Percentiles rank a stretch among this genome's conserved stretches.
phyloP scores from a whole-genome alignment of 257 asterid species.

The Lavandula angustifolia region DNA sequence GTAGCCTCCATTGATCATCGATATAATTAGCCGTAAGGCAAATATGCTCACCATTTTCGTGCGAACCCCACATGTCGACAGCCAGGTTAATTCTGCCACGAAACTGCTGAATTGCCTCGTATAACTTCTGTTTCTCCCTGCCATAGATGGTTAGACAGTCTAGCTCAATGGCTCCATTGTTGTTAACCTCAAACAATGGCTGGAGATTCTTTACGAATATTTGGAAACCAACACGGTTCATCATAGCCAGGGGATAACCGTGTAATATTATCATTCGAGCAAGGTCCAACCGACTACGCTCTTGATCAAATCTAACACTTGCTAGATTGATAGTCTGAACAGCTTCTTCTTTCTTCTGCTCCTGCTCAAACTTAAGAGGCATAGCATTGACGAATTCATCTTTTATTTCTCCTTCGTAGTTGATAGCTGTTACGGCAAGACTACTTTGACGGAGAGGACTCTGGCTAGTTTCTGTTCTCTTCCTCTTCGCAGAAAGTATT shows the following conservation, averaged over 20 bases:
- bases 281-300: constrained; percentile 79
- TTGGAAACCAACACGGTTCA: constrained; percentile 84
- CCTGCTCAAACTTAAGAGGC: constrained; percentile 61
- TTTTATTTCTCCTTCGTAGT: constrained; percentile 63
- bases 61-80: constrained; percentile 77
- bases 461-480: constrained; percentile 68
- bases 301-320: constrained; percentile 81
- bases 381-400: constrained; percentile 67
- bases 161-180: constrained; percentile 57
- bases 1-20: constrained; percentile 84
- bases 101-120: constrained; percentile 60
- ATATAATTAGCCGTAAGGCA: constrained; percentile 78
- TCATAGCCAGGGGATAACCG: constrained; percentile 91
- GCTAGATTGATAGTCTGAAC: constrained; percentile 60
- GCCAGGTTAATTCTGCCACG: constrained; percentile 75
- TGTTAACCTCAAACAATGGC: constrained; percentile 79
- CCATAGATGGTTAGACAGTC: constrained; percentile 73
- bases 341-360: constrained; percentile 63
- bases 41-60: constrained; percentile 60
- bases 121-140: constrained; percentile 78
- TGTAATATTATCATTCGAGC: constrained; percentile 97
- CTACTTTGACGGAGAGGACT: constrained; percentile 47
- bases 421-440: constrained; percentile 47
- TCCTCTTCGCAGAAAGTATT: constrained; percentile 81
- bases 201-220: constrained; percentile 83